These are phyloP conservation scores for Smithsoniella earleae DNA, from an alignment of 163 green algal species.

Conservation along the genomic window DNA sequence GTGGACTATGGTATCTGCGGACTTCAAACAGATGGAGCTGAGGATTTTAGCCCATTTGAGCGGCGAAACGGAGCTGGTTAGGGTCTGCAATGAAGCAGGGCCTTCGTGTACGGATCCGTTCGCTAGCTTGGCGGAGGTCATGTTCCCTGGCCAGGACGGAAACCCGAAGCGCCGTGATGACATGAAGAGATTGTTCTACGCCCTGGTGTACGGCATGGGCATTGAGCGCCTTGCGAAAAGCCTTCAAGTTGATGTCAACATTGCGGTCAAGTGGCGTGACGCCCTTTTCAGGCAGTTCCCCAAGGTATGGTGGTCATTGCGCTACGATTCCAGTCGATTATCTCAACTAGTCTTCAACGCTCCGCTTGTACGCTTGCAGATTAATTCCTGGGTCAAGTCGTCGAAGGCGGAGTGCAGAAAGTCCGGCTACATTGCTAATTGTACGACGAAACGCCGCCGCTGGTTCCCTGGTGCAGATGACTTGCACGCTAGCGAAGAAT, in stretches of 20 bases:
- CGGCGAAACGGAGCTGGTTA: constrained; percentile 53
- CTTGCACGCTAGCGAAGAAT: no score
- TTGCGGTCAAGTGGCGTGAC: constrained; percentile 34
- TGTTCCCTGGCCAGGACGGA: no score
- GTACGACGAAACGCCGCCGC: neutral
- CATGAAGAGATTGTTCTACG: constrained; percentile 72
- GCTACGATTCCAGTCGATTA: neutral
- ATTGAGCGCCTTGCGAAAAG: constrained; percentile 43
- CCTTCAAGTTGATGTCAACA: constrained; percentile 38
- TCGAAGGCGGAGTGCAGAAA: neutral
- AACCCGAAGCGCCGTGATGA: constrained; percentile 42
- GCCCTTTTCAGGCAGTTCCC: neutral
- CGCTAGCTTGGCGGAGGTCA: constrained; percentile 55
- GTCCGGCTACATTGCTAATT: neutral
- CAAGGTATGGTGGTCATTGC: neutral
- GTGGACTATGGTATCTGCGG: constrained; percentile 57
- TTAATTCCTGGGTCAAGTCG: neutral
- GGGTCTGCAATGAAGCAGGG: constrained; percentile 44
- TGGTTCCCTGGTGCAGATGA: no score
- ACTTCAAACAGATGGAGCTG: constrained; percentile 78
- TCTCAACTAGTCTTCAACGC: neutral
- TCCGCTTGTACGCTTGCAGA: neutral
- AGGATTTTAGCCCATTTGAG: constrained; percentile 83
- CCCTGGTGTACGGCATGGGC: constrained; percentile 81
- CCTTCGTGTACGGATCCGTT: constrained; percentile 59